Base-by-base conservation (phyloP, 2,329 filamentous ascomycete genomes). In the Polytolypa hystricis region DNA sequence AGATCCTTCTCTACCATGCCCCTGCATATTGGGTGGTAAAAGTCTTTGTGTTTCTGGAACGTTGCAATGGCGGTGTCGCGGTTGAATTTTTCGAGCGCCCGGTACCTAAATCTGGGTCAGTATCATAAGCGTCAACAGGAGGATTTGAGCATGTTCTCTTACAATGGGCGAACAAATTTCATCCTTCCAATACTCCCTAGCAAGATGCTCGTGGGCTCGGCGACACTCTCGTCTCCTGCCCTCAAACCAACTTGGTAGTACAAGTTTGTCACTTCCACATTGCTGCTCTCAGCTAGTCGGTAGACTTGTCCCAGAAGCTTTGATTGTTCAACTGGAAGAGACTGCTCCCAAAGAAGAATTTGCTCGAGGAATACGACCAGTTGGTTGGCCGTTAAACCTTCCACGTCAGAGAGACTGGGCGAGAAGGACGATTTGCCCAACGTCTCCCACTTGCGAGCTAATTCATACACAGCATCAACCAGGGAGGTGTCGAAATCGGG, bases 81-180 rank as follows among this genome's bases (percentile, higher is more conserved):
- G 61, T 95, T 80, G 26, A 83, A 74, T 56, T 78, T 77, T 52
- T 81, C 79, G 47, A 98, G 64, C 33, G 75, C 72, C 42, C 81
- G 73, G 64, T 81, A 67, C 43, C 59, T 61, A 25, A n/a, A 7
- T 25, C 21, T 7, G 7, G 21, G 7, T 25, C 21, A n/a, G n/a
- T n/a, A n/a, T n/a, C n/a, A n/a, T n/a, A n/a, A n/a, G n/a, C 4
- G 26, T n/a, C 18, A 25, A 16, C 17, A n/a, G n/a, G n/a, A n/a
- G n/a, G n/a, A 25, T 25, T 25, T 25, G n/a, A 7, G 7, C 7
- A 25, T 25, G 21, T 25, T 25, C 21, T n/a, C 58, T 53, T 56
- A 95, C 53, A 96, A 62, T 15, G 89, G 85, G 32, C 89, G 71
- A 41, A 96, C 89, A 60, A 89, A 96, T 72, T 96, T 96, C 91